phyloP scores from a whole-genome alignment of 1,139 yeast species.

The Zygosaccharomyces pseudobailii region DNA sequence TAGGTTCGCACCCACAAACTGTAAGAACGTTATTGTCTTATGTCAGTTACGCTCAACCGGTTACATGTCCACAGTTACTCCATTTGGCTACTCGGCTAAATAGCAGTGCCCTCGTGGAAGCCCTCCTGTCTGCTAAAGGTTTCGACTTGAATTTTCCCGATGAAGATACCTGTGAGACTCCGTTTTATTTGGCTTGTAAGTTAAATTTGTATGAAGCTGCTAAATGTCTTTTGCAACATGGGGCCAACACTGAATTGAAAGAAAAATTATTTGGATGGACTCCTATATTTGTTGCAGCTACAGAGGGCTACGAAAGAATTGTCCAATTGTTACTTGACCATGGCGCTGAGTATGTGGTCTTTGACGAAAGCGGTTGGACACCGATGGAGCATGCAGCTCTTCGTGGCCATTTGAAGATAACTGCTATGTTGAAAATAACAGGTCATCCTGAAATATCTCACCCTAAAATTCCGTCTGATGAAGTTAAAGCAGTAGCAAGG shows the following conservation, averaged over 20 bases:
- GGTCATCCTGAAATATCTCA: constrained; percentile 21
- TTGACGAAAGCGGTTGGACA: constrained; percentile 91
- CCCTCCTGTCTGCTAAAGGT: constrained; percentile 53
- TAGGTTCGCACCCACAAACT: constrained; percentile 80
- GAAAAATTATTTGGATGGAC: constrained; percentile 92
- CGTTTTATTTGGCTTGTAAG: constrained; percentile 75
- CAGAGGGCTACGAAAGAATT: constrained; percentile 67
- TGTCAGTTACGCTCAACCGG: constrained; percentile 36
- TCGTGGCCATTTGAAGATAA: constrained; percentile 76
- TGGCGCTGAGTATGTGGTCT: constrained; percentile 51
- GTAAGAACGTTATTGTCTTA: constrained; percentile 53
- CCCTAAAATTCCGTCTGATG: constrained; percentile 17
- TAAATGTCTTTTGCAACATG: constrained; percentile 48
- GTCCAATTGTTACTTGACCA: constrained; percentile 50
- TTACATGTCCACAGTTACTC: constrained; percentile 49
- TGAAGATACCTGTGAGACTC: constrained; percentile 65
- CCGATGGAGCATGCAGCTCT: constrained; percentile 95
- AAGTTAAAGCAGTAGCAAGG: background rate
- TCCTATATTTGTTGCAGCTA: constrained; percentile 85
- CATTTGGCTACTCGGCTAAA: constrained; percentile 70
- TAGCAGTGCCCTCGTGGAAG: constrained; percentile 51
- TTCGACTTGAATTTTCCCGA: constrained; percentile 64
- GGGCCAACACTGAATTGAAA: constrained; percentile 71
- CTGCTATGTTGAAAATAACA: constrained; percentile 53
- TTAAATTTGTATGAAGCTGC: constrained; percentile 54